phyloP scores from a whole-genome alignment of 108 stramenopile species.

The Fragilaria crotonensis region DNA sequence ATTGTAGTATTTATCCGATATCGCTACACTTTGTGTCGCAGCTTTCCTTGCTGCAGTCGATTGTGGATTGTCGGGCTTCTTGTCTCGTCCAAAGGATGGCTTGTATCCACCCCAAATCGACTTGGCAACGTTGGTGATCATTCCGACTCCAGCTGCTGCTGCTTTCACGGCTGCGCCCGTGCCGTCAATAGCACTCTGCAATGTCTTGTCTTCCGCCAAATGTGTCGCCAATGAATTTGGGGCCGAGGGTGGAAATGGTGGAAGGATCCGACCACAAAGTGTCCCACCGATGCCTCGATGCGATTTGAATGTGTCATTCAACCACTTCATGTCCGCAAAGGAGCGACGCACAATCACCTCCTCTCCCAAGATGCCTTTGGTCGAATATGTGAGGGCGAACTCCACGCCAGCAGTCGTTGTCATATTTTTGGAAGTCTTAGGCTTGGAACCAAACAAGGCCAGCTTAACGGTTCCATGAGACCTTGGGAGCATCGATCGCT shows the following conservation, averaged over 20 bases:
- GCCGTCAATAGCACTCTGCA: slow-evolving; percentile 17
- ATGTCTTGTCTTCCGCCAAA: not conserved
- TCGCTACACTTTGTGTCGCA: not conserved
- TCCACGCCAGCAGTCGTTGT: slow-evolving; percentile 14
- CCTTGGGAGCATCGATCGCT: too few relatives aligned
- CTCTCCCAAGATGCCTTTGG: slow-evolving; percentile 6
- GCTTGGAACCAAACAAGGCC: slow-evolving; percentile 10
- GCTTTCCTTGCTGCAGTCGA: slow-evolving; percentile 12
- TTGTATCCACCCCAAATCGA: slow-evolving; percentile 51
- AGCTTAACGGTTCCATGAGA: slow-evolving; percentile 18
- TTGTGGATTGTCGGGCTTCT: not conserved
- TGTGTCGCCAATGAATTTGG: too few relatives aligned
- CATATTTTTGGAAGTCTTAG: not conserved
- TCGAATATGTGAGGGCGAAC: slow-evolving; percentile 35
- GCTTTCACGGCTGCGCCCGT: slow-evolving; percentile 50
- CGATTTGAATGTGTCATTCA: slow-evolving; percentile 61
- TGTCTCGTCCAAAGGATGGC: not conserved
- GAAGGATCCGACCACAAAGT: slow-evolving; percentile 76
- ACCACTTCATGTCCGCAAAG: slow-evolving; percentile 75
- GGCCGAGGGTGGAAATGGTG: slow-evolving; percentile 44
- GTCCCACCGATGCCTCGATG: slow-evolving; percentile 76
- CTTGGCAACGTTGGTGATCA: slow-evolving; percentile 53
- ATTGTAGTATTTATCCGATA: slow-evolving; percentile 45
- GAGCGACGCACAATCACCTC: slow-evolving; percentile 59
- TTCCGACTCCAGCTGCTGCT: slow-evolving; percentile 60